Base-by-base conservation (phyloP, 768 basidiomycete genomes). In the Gelatoporia subvermispora region DNA sequence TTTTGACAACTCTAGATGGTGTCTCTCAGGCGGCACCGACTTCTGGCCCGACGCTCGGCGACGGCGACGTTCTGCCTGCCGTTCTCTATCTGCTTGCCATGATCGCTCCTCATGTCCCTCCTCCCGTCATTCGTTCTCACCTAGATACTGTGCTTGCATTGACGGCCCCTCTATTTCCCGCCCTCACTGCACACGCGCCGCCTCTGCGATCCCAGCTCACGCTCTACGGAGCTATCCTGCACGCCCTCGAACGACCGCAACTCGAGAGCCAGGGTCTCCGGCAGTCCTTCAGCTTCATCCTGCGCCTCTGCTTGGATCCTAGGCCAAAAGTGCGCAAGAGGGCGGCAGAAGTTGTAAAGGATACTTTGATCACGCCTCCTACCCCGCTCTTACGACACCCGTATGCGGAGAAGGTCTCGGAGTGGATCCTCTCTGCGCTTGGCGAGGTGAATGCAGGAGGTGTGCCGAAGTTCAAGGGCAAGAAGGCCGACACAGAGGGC, bases 321-420 rank as follows among this genome's bases (percentile, higher is more conserved):
- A 73, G 96, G 43, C 96, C 96, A 17, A 97, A 98, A 71, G 93
- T 99, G 45, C 82, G 96, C 48, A 93, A 80, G 66, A 82, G 85
- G 61, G 93, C 94, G 20, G 84, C 85, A 40, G 94, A 97, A 60
- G 78, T 88, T 17, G 77, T 99, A 25, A 78, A 76, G 58, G 86
- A 89, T 56, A 75, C 93, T 3, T 72, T 99, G 31, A 73, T 76
- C 15, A 74, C 74, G 21, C 92, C 93, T 8, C 88, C 91, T 2
- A 73, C 82, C 3, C 95, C 95, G 0, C 73, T 87, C 34, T 58
- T 79, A 4, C 67, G 75, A 20, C 96, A 99, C 69, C 94, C 96
- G 0, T 99, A 96, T 63, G 76, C 90, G 0, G 78, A 85, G 35
- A 74, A 82, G 55, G 85, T 90, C 16, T 79, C 87, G 8, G 85